Conservation (phyloP, 257 asterid genomes). For the Solanum chilense region DNA sequence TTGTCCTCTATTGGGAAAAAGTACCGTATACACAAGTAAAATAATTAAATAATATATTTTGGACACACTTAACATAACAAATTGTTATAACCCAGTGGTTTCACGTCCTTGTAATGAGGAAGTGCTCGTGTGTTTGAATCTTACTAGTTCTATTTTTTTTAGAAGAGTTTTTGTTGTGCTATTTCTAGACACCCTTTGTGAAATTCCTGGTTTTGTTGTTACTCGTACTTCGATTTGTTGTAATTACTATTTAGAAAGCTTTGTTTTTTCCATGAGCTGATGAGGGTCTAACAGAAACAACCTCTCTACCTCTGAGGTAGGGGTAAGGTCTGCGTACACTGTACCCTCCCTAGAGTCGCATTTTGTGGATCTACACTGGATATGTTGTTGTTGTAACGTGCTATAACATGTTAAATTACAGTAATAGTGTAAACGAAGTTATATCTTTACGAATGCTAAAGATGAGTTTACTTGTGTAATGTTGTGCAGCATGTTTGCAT, state of each 20-base stretch:
- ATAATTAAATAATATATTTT: too few species aligned
- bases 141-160: too few species aligned
- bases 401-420: background rate
- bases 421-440: background rate
- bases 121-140: too few species aligned
- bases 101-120: too few species aligned
- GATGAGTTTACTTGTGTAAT: background rate
- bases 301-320: background rate
- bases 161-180: too few species aligned
- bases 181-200: too few species aligned
- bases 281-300: background rate
- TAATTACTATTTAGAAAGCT: background rate
- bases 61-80: too few species aligned
- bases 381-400: background rate
- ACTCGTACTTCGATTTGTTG: background rate
- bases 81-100: too few species aligned
- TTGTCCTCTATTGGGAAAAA: too few species aligned
- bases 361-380: background rate
- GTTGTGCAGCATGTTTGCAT: slow-evolving; percentile 85
- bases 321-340: background rate
- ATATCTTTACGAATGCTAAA: background rate
- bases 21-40: too few species aligned
- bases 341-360: fast-evolving
- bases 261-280: background rate
- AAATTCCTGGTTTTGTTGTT: background rate